Percentiles rank a stretch among this genome's conserved stretches.
These are phyloP conservation scores for Acer campestre DNA, from an alignment of 345 rosid species.

Conservation along the genomic window DNA sequence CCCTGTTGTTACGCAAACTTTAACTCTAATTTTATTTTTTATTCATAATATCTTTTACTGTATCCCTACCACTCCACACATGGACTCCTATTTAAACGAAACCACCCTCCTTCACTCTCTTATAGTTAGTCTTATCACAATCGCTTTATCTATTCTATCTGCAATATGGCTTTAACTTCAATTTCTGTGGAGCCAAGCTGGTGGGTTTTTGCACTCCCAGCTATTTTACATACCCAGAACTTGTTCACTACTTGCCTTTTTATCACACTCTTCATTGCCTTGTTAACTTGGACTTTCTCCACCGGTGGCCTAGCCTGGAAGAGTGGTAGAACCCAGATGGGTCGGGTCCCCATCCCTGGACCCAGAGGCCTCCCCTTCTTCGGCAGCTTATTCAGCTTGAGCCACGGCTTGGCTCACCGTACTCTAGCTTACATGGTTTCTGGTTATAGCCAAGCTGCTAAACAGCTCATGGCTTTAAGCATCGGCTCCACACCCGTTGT, in stretches of 20 bases:
- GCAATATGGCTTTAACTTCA: conserved; percentile 1
- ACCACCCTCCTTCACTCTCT: background rate
- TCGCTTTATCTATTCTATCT: background rate
- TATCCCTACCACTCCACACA: background rate
- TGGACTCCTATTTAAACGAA: conserved; percentile 4
- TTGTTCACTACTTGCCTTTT: conserved; percentile 13
- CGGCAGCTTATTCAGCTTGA: conserved; percentile 41
- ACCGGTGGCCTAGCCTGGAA: conserved; percentile 53
- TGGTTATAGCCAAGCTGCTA: conserved; percentile 15
- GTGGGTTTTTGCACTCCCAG: conserved; percentile 38
- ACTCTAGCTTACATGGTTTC: conserved; percentile 44
- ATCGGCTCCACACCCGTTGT: conserved; percentile 49
- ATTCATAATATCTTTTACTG: background rate
- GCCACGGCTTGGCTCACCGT: conserved; percentile 48
- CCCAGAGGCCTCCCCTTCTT: conserved; percentile 45
- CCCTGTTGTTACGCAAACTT: background rate
- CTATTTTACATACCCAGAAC: conserved; percentile 21
- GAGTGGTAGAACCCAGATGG: conserved; percentile 43
- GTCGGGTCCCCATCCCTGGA: conserved; percentile 42
- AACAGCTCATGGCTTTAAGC: conserved; percentile 60
- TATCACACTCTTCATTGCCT: conserved; percentile 22
- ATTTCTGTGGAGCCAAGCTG: conserved; percentile 26
- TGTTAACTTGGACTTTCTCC: conserved; percentile 34
- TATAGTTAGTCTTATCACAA: background rate
- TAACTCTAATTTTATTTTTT: background rate